phyloP scores from a whole-genome alignment of 129 eudicot genomes.

The Flaveria sonorensis region DNA sequence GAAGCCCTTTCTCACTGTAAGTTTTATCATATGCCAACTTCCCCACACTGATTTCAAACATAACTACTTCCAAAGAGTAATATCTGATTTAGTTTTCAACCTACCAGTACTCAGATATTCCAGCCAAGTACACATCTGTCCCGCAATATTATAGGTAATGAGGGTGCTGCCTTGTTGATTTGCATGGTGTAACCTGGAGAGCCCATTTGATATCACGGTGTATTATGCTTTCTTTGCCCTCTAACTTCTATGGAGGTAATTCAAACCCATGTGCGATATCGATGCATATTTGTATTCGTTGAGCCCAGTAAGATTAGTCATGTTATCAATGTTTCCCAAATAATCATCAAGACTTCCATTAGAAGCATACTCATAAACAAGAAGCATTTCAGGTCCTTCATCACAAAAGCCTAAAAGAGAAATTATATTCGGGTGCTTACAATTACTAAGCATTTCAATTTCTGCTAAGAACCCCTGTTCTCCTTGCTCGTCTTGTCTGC shows the following conservation, averaged over 20 bases:
- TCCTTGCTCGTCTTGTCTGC: not conserved
- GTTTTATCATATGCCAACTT: slow-evolving; percentile 18
- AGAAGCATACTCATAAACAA: not conserved
- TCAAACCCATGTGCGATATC: slow-evolving; percentile 9
- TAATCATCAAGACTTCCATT: slow-evolving; percentile 7
- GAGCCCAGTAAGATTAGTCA: slow-evolving; percentile 5
- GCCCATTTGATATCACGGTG: not conserved
- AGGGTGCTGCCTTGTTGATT: not conserved
- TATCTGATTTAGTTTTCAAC: not conserved
- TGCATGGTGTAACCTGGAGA: not conserved
- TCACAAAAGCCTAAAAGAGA: not conserved
- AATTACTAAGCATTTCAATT: slow-evolving; percentile 4
- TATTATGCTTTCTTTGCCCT: not conserved
- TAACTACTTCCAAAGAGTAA: not conserved
- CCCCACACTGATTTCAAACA: slow-evolving; percentile 15
- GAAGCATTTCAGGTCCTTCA: not conserved
- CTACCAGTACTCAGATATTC: not conserved
- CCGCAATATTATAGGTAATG: not conserved
- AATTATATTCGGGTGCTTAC: slow-evolving; percentile 10
- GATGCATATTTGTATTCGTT: slow-evolving; percentile 6
- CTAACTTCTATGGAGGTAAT: not conserved
- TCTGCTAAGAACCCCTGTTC: slow-evolving; percentile 1
- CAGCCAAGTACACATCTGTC: not conserved
- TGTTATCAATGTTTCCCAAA: not conserved
- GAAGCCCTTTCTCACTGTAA: not conserved